A percentile compares a stretch with the other conserved stretches of the same genome.
phyloP scores from a whole-genome alignment of 805 yeast genomes.

The Phaffomyces antillensis region DNA sequence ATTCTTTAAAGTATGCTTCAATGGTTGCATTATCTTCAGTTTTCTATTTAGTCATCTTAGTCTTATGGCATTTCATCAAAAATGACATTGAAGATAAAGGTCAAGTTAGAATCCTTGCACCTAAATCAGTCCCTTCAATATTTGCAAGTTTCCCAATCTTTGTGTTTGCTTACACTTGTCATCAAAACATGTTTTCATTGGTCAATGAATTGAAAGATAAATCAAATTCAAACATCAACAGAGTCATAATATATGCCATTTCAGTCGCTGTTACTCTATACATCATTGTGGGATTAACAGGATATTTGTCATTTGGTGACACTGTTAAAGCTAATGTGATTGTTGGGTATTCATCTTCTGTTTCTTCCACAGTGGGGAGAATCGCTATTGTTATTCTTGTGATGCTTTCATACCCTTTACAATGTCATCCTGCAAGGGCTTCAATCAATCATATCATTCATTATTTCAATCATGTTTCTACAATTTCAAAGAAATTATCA shows the following conservation, averaged over 20 bases:
- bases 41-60: constrained; percentile 65
- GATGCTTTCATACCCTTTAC: constrained; percentile 78
- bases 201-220: constrained; percentile 69
- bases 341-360: constrained; percentile 59
- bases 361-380: constrained; percentile 71
- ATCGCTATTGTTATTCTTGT: constrained; percentile 76
- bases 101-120: constrained; percentile 39
- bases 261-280: constrained; percentile 56
- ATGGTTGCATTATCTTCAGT: constrained; percentile 77
- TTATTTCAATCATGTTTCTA: constrained; percentile 31
- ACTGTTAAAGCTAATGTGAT: constrained; percentile 74
- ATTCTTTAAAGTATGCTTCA: constrained; percentile 81
- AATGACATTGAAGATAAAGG: constrained; percentile 54
- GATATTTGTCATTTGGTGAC: constrained; percentile 84
- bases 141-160: constrained; percentile 81
- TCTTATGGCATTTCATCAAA: constrained; percentile 58
- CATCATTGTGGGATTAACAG: constrained; percentile 67
- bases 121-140: constrained; percentile 38
- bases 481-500: constrained; percentile 18
- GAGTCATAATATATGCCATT: constrained; percentile 47
- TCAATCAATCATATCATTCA: constrained; percentile 68
- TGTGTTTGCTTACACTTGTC: constrained; percentile 93
- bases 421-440: constrained; percentile 84
- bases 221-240: constrained; percentile 38
- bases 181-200: constrained; percentile 88